These are phyloP conservation scores for Papiliotrema flavescens DNA, from an alignment of 1,284 basidiomycete species.

Conservation along the genomic window DNA sequence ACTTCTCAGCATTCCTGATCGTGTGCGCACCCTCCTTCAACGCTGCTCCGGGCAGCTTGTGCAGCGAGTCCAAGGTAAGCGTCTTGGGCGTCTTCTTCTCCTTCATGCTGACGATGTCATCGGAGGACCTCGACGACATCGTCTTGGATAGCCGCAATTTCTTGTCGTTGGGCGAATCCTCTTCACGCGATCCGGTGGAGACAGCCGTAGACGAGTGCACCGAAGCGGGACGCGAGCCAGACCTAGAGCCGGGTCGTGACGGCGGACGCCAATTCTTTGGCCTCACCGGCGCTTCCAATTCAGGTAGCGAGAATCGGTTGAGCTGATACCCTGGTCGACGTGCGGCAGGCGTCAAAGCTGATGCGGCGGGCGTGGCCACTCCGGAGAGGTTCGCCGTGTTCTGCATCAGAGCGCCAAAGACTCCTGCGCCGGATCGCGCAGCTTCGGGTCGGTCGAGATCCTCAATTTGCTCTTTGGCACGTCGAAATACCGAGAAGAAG, in stretches of 20 bases:
- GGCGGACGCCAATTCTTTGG: constrained; percentile 28
- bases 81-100: constrained; percentile 17
- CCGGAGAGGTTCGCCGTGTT: constrained; percentile 64
- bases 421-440: constrained; percentile 60
- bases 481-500: constrained; percentile 12
- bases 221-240: constrained; percentile 24
- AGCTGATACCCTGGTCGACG: constrained; percentile 66
- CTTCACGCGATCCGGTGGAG: constrained; percentile 19
- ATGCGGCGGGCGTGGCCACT: constrained; percentile 57
- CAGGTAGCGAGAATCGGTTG: constrained; percentile 53
- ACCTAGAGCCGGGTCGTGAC: constrained; percentile 20
- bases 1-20: constrained; percentile 37
- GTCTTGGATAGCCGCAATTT: constrained; percentile 16
- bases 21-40: constrained; percentile 30
- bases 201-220: constrained; percentile 33
- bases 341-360: constrained; percentile 62
- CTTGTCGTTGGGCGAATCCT: constrained; percentile 7
- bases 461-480: constrained; percentile 20
- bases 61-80: constrained; percentile 25
- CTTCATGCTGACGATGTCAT: constrained; percentile 3
- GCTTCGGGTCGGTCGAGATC: constrained; percentile 53
- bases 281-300: constrained; percentile 4
- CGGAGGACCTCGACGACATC: constrained; percentile 28
- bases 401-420: constrained; percentile 69
- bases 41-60: constrained; percentile 24